A percentile compares a stretch with the other conserved stretches of the same genome.
phyloP scores from a whole-genome alignment of 495 filamentous ascomycete species.

The Baudoinia panamericana region DNA sequence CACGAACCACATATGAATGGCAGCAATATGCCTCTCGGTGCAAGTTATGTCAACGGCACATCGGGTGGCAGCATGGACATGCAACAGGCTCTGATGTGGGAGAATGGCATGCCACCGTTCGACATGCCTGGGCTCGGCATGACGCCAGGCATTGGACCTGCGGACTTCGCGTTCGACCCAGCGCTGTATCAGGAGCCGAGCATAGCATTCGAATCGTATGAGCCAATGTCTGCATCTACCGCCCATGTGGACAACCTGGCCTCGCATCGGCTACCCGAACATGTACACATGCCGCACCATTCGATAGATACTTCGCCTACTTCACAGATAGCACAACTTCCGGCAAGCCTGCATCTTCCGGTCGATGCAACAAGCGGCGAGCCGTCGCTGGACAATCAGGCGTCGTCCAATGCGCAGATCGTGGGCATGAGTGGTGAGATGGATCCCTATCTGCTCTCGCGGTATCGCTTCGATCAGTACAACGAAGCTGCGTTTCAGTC shows the following conservation, averaged over 20 bases:
- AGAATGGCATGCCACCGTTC: conserved; percentile 12
- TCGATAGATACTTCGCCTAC: conserved; percentile 10
- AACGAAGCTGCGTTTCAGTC: conserved; percentile 18
- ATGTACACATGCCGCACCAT: not conserved
- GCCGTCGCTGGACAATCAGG: conserved; percentile 12
- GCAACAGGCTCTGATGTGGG: conserved; percentile 12
- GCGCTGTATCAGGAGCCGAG: conserved; percentile 12
- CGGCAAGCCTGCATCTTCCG: conserved; percentile 4
- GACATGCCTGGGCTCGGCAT: conserved; percentile 9
- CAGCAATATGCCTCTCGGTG: too few relatives aligned
- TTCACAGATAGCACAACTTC: not conserved
- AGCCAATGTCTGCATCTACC: conserved; percentile 5
- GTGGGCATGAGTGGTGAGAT: conserved; percentile 15
- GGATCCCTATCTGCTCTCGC: conserved; percentile 14
- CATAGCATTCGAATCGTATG: conserved; percentile 7
- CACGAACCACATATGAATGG: not conserved
- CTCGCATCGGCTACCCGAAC: not conserved
- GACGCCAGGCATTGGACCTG: conserved; percentile 2
- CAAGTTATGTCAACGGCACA: conserved; percentile 7
- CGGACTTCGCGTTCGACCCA: conserved; percentile 15
- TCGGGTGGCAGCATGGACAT: conserved; percentile 7
- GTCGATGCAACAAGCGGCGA: conserved; percentile 14
- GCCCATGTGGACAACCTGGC: not conserved
- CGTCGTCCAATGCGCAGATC: conserved; percentile 10
- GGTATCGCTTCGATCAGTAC: conserved; percentile 16